Base-by-base conservation (phyloP, 2,329 filamentous ascomycete species). In the Ophiocordyceps polyrhachis-furcata region DNA sequence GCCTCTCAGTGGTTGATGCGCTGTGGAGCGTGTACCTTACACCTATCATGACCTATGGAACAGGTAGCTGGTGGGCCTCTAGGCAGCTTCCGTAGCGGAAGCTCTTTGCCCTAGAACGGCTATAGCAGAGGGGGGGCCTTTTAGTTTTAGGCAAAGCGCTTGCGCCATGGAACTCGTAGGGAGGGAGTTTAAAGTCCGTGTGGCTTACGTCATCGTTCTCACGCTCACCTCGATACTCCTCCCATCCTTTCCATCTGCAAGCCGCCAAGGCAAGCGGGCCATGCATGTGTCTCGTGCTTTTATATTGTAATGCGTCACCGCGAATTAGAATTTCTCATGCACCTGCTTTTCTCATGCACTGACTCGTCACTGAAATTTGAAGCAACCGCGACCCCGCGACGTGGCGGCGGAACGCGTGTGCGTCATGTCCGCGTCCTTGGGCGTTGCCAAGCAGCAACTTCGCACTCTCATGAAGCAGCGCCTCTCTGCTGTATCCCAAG, bases 381-480 rank as follows among this genome's bases (percentile, higher is more conserved):
- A 19, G 38, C 5, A 2, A 13, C 38, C 20, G 19, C 19, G 20
- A 15, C 32, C 19, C 19, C 12, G 19, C 11, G 35, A 38, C 38
- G 38, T 19, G 19, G 7, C 38, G 38, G 31, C 8, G 11, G 4
- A 12, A 17, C 9, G 17, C 17, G 15, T 17, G 40, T 9, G 29
- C 40, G 28, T 59, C 48, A 78, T 76, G 70, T 63, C 72, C 41
- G 64, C 73, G 44, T 49, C 60, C 4, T 62, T 87, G 45, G 70
- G 70, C 50, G 68, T 71, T 47, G 78, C 82, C 41, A 94, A 94
- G 65, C 79, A 81, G 57, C 79, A 84, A 53, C 67, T 94, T 49
- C 74, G 88, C 46, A 69, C 68, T 49, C 63, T 73, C 44, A 81
- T 93, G 65, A 87, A 81, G 57, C 65, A 73, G 50, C 70, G 69